Percentiles rank a stretch among this genome's conserved stretches.
Conservation (phyloP, 192 early-diverging fungal species). For the Dissophora ornata region DNA sequence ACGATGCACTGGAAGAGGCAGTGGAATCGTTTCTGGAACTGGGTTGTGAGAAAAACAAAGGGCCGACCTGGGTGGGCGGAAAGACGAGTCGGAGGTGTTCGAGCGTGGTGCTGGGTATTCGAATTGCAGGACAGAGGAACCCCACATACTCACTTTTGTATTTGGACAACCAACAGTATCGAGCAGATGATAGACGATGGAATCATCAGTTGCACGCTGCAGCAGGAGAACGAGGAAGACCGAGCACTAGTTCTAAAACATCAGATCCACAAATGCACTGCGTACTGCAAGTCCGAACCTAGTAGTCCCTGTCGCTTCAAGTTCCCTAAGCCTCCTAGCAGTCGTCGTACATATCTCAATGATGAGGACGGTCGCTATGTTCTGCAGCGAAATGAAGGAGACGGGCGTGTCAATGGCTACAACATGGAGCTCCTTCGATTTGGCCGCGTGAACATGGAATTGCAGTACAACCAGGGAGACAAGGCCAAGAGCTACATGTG, state of each 20-base stretch:
- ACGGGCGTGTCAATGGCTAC: conserved; percentile 22
- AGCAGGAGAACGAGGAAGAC: conserved; percentile 7
- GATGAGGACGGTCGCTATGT: conserved; percentile 14
- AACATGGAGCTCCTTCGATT: conserved; percentile 35
- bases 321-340: conserved; percentile 10
- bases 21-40: conserved; percentile 26
- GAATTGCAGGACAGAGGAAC: conserved; percentile 21
- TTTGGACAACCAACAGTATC: conserved; percentile 14
- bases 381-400: conserved; percentile 17
- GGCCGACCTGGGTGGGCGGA: conserved; percentile 2
- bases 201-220: conserved; percentile 7
- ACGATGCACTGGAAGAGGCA: conserved; percentile 42
- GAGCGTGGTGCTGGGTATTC: conserved; percentile 28
- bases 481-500: conserved; percentile 29
- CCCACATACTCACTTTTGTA: conserved; percentile 18
- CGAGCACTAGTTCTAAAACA: conserved; percentile 25
- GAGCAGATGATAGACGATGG: conserved; percentile 16
- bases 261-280: conserved; percentile 27
- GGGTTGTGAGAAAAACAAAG: neutral
- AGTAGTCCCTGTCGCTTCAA: conserved; percentile 8
- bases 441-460: conserved; percentile 26
- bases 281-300: conserved; percentile 18
- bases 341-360: conserved; percentile 10
- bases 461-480: conserved; percentile 30
- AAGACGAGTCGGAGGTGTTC: conserved; percentile 3